These are phyloP conservation scores for Phytophthora pistaciae DNA, from an alignment of 352 stramenopile genomes.

Conservation along the genomic window DNA sequence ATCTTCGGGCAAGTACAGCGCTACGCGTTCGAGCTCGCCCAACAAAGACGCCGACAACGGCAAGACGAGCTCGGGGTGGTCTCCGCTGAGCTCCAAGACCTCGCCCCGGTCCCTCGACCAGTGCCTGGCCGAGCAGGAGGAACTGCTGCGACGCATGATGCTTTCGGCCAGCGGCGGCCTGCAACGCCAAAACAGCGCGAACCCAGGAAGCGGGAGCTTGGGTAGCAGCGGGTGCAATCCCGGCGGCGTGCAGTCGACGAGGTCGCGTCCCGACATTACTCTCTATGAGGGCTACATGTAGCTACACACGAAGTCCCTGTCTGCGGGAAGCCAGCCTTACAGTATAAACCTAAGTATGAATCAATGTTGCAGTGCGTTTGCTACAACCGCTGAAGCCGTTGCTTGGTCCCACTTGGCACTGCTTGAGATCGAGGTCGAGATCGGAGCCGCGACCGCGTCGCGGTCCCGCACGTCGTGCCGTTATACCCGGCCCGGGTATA, in stretches of 20 bases:
- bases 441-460: conserved; percentile 3
- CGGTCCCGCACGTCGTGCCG: conserved; percentile 3
- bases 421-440: conserved; percentile 20
- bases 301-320: conserved; percentile 12
- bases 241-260: conserved; percentile 16
- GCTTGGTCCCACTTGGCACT: not conserved
- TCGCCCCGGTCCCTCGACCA: conserved; percentile 48
- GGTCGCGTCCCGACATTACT: conserved; percentile 31
- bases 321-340: conserved; percentile 27
- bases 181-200: conserved; percentile 21
- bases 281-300: conserved; percentile 40
- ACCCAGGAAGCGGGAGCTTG: conserved; percentile 19
- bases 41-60: conserved; percentile 17
- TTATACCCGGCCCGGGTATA: not conserved
- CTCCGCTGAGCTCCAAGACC: conserved; percentile 26
- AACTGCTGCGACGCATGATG: conserved; percentile 52
- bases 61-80: conserved; percentile 29
- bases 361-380: conserved; percentile 9
- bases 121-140: conserved; percentile 51
- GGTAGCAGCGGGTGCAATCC: conserved; percentile 21
- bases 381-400: not conserved
- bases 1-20: conserved; percentile 11
- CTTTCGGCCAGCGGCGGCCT: conserved; percentile 38
- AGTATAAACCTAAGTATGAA: conserved; percentile 35
- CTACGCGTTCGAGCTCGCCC: not conserved